These are phyloP conservation scores for Lentinula sp. DNA, from an alignment of 768 basidiomycete species.

Conservation along the genomic window DNA sequence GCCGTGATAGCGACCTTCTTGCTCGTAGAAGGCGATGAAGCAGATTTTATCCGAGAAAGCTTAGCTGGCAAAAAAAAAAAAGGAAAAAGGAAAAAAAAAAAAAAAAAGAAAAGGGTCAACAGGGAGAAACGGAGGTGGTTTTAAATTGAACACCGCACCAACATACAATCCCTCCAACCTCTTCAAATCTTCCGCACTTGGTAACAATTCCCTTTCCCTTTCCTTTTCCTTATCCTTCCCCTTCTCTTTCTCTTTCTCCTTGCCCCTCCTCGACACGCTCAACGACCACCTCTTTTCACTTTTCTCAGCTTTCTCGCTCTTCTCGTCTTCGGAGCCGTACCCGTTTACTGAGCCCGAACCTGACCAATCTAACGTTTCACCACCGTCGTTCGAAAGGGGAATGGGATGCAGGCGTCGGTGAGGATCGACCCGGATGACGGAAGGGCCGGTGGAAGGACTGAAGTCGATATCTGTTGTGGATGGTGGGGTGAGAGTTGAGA, in stretches of 20 bases:
- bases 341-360: conserved; percentile 13
- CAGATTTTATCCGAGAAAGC: conserved; percentile 45
- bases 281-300: background rate
- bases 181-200: conserved; percentile 40
- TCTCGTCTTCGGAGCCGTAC: conserved; percentile 40
- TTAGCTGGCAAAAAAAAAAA: conserved; percentile 35
- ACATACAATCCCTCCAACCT: conserved; percentile 55
- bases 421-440: conserved; percentile 11
- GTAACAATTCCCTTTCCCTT: conserved; percentile 38
- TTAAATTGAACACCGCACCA: conserved; percentile 30
- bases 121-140: background rate
- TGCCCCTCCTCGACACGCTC: background rate
- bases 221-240: background rate
- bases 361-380: conserved; percentile 72
- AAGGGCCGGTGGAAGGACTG: conserved; percentile 52
- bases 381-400: conserved; percentile 63
- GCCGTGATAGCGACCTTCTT: conserved; percentile 60
- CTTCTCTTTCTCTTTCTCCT: background rate
- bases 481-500: conserved; percentile 12
- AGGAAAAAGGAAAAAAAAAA: no score
- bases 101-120: background rate
- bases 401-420: conserved; percentile 41
- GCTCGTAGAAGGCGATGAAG: conserved; percentile 45
- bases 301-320: background rate
- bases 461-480: conserved; percentile 55